phyloP scores from a whole-genome alignment of 2,329 filamentous ascomycete species.

The Aspergillus sp. region DNA sequence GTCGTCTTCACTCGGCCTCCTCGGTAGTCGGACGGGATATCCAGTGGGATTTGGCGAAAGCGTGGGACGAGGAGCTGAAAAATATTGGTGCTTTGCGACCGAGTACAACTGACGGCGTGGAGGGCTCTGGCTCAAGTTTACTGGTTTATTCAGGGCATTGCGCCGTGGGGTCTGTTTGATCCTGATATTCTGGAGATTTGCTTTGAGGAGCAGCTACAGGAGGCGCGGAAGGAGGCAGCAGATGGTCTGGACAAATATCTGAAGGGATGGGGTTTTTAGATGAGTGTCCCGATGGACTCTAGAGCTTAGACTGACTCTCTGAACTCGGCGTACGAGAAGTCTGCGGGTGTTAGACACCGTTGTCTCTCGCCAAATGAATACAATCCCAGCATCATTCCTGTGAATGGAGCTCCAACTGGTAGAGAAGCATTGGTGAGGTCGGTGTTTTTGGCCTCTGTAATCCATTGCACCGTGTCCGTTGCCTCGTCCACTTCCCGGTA shows the following conservation, averaged over 20 bases:
- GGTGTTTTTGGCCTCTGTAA: conserved; percentile 28
- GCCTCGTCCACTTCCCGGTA: conserved; percentile 15
- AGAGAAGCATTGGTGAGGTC: conserved; percentile 34
- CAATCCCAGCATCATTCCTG: conserved; percentile 47
- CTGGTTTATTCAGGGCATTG: neutral
- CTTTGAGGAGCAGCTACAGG: neutral
- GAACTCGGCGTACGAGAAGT: conserved; percentile 36
- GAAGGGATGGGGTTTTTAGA: neutral
- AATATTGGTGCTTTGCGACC: neutral
- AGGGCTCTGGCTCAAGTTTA: neutral
- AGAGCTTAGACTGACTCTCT: neutral
- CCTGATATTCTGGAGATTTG: neutral
- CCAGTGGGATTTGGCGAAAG: neutral
- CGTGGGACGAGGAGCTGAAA: neutral
- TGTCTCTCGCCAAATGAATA: conserved; percentile 45
- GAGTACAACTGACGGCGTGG: neutral
- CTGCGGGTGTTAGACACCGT: conserved; percentile 39
- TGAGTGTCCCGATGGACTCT: neutral
- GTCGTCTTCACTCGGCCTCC: too few relatives aligned
- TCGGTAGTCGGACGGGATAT: too few relatives aligned
- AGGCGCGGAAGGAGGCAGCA: neutral
- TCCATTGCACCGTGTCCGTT: conserved; percentile 16
- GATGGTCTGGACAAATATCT: neutral
- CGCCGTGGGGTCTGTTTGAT: neutral
- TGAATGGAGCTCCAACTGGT: conserved; percentile 41